Evolutionary conservation across 2,329 filamentous ascomycete genomes (phyloP), one percentile per base, ranked within the genome.

Genomic region (Clarireedia sp.): DNA sequence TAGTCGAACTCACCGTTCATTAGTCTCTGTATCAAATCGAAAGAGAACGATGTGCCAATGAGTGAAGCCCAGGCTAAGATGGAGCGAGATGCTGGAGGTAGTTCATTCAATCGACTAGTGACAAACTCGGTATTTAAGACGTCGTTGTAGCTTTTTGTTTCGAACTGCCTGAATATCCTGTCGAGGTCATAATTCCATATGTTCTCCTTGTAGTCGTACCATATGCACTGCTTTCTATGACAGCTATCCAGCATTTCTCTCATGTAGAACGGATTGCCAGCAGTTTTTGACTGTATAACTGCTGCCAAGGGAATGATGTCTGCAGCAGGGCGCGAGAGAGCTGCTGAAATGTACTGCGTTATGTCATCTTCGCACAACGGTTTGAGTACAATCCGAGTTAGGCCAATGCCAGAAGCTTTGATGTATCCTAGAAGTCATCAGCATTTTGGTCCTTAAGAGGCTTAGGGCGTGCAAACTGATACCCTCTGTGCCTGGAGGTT

Each of bases 181-280:
- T 96, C 90, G 10, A 96, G 73, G 66, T 95, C 87, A 67, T 86
- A 96, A 45, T 86, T 79, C 92, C 92, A 97, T 46, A 80, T 78
- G 47, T 84, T 88, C 60, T 86, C 82, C 63, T 83, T 84, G 77
- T 94, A 96, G 59, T 90, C 90, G 70, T 95, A 96, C 81, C 85
- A 95, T 49, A 96, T 87, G 68, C 89, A 95, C 62, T 86, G 86
- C 67, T 89, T 94, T 41, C 89, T 83, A 68, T 95, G 85, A 68
- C 89, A 95, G 3, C 87, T 86, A 66, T 89, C 89, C 4, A 96
- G 79, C 80, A 96, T 95, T 71, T 96, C 89, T 54, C 89, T 80
- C 69, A 96, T 87, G 66, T 94, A 95, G 66, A 96, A 96, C 9
- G 55, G 86, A 59, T 95, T 96, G 1, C 91, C 91, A 24, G 81